phyloP scores from a whole-genome alignment of 129 eudicot species.

The Tagetes patula region DNA sequence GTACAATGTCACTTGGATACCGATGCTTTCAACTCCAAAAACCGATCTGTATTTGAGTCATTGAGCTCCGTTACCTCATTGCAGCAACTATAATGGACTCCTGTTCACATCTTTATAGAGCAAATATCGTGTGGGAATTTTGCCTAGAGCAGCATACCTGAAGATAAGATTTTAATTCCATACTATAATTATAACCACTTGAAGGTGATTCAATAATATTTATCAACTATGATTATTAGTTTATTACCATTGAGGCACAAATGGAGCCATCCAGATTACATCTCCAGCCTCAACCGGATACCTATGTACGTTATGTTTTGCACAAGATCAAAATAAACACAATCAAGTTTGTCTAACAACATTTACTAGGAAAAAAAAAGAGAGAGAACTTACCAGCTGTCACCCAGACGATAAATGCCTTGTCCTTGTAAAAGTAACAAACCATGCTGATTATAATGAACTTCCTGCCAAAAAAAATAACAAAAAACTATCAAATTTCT shows the following conservation, averaged over 20 bases:
- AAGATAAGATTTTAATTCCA: slow-evolving; percentile 21
- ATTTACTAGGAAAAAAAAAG: too few species aligned
- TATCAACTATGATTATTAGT: background rate
- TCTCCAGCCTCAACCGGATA: slow-evolving; percentile 96
- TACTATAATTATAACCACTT: slow-evolving; percentile 8
- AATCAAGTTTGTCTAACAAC: too few species aligned
- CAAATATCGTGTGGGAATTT: slow-evolving; percentile 72
- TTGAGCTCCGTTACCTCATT: slow-evolving; percentile 3
- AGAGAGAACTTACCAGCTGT: slow-evolving; percentile 65
- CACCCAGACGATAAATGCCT: slow-evolving; percentile 92
- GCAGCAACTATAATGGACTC: slow-evolving; percentile 53
- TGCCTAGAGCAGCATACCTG: slow-evolving; percentile 99
- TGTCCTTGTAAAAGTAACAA: slow-evolving; percentile 88
- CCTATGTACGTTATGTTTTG: slow-evolving; percentile 38
- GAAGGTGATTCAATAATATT: slow-evolving; percentile 7
- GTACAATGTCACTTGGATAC: slow-evolving; percentile 16
- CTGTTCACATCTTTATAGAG: slow-evolving; percentile 94
- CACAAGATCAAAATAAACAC: background rate
- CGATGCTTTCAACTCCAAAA: slow-evolving; percentile 16
- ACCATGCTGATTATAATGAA: slow-evolving; percentile 98
- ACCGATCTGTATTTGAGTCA: slow-evolving; percentile 19
- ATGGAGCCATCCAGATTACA: slow-evolving; percentile 98
- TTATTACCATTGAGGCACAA: slow-evolving; percentile 95
- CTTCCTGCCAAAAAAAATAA: slow-evolving; percentile 56
- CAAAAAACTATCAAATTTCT: slow-evolving; percentile 17